phyloP scores from a whole-genome alignment of 176 grass and related monocot genomes.

The Eleusine indica region DNA sequence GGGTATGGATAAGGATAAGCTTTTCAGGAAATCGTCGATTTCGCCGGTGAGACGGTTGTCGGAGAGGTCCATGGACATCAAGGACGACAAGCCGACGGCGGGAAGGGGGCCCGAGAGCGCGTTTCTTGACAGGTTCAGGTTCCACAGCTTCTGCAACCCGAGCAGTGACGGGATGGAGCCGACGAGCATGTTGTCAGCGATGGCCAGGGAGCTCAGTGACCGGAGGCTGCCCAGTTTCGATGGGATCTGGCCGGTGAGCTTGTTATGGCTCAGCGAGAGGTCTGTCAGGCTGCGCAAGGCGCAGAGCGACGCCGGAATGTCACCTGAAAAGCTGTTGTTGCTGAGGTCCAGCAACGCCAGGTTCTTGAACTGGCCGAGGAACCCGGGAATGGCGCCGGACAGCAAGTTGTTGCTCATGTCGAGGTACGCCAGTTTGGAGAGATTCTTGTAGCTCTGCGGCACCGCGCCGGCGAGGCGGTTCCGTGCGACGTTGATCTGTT shows the following conservation, averaged over 20 bases:
- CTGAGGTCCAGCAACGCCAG: conserved; percentile 69
- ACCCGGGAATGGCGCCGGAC: conserved; percentile 54
- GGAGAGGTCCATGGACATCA: conserved; percentile 69
- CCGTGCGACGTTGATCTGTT: conserved; percentile 73
- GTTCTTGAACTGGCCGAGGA: conserved; percentile 58
- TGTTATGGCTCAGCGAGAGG: conserved; percentile 63
- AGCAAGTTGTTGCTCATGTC: conserved; percentile 65
- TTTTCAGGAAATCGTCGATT: conserved; percentile 56
- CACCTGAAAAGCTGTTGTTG: conserved; percentile 71
- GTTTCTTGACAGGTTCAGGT: conserved; percentile 69
- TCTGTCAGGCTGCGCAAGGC: conserved; percentile 44
- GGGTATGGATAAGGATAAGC: conserved; percentile 23
- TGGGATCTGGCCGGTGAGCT: conserved; percentile 57
- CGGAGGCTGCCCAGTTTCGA: conserved; percentile 51
- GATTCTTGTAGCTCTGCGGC: conserved; percentile 51
- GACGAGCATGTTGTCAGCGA: conserved; percentile 52
- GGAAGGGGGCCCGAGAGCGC: conserved; percentile 52
- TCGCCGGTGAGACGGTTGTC: conserved; percentile 59
- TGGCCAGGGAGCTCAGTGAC: conserved; percentile 59
- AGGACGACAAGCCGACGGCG: conserved; percentile 38
- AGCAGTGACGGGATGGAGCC: conserved; percentile 60
- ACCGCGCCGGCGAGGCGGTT: conserved; percentile 58
- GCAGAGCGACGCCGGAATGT: conserved; percentile 62
- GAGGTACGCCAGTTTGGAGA: conserved; percentile 55
- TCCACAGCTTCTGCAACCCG: conserved; percentile 67